phyloP scores from a whole-genome alignment of 2,329 filamentous ascomycete species.

The Eutypella sp. region DNA sequence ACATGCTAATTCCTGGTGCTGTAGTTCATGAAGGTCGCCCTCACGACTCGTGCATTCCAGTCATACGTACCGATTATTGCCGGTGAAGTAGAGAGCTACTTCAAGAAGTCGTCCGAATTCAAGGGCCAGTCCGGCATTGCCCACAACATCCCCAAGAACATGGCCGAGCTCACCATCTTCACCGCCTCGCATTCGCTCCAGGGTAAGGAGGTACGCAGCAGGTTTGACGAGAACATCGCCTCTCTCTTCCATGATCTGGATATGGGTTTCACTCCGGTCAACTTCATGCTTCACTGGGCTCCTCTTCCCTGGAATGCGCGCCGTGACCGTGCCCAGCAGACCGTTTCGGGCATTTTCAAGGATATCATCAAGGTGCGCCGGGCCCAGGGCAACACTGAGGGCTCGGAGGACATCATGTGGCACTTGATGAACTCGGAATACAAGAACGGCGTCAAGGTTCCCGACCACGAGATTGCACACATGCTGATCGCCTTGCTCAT shows the following conservation, averaged over 20 bases:
- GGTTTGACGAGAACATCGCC: conserved; percentile 76
- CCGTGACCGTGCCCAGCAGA: conserved; percentile 73
- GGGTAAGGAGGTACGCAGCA: conserved; percentile 74
- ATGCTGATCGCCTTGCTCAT: conserved; percentile 94
- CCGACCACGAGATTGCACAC: conserved; percentile 80
- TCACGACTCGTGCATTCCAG: conserved; percentile 69
- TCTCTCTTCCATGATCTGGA: conserved; percentile 83
- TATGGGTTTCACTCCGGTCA: conserved; percentile 83
- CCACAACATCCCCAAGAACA: conserved; percentile 67
- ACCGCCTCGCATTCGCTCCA: conserved; percentile 83
- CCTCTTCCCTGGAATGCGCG: conserved; percentile 84
- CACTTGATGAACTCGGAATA: conserved; percentile 82
- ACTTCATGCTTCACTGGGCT: conserved; percentile 86
- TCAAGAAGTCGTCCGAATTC: conserved; percentile 63
- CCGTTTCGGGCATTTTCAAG: conserved; percentile 76
- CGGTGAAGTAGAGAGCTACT: conserved; percentile 66
- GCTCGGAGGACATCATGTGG: conserved; percentile 75
- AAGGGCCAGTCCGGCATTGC: conserved; percentile 63
- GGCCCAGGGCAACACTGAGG: conserved; percentile 40
- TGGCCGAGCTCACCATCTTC: conserved; percentile 86
- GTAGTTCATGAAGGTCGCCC: conserved; percentile 75
- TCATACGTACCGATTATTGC: conserved; percentile 75
- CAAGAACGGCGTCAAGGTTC: conserved; percentile 75
- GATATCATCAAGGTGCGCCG: conserved; percentile 74
- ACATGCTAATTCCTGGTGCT: conserved; percentile 2